Evolutionary conservation across 2,329 filamentous ascomycete species (phyloP).

Genomic region (Venturia pyrina): DNA sequence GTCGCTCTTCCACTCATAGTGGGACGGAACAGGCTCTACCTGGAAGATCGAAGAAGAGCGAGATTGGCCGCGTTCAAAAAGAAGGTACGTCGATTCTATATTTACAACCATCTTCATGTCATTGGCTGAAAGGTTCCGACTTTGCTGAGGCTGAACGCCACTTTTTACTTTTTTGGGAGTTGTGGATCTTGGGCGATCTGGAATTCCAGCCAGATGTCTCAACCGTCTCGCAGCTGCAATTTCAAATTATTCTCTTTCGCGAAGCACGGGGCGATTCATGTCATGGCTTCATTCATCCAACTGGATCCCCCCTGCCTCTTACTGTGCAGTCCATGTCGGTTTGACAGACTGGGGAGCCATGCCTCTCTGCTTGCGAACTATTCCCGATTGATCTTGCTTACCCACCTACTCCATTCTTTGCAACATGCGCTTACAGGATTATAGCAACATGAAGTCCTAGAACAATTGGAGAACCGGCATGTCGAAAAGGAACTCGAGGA

Average conservation of each 20-base stretch:
- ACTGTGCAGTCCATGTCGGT: not conserved
- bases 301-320: not conserved
- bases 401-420: not conserved
- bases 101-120: not conserved
- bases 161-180: not conserved
- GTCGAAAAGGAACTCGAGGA: conserved; percentile 5
- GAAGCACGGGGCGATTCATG: not conserved
- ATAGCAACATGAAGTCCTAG: conserved; percentile 8
- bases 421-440: not conserved
- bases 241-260: not conserved
- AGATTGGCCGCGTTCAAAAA: conserved; percentile 3
- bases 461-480: conserved; percentile 10
- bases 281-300: not conserved
- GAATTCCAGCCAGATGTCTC: not conserved
- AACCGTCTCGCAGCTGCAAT: not conserved
- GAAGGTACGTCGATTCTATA: conserved; percentile 6
- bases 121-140: not conserved
- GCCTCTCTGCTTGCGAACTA: not conserved
- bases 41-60: conserved; percentile 7
- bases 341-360: not conserved
- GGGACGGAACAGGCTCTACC: conserved; percentile 8
- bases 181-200: not conserved
- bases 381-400: not conserved
- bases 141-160: not conserved
- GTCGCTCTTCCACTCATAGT: conserved; percentile 11